Evolutionary conservation across 2,329 filamentous ascomycete genomes (phyloP), one percentile per base, ranked within the genome.

Genomic region (Lachnellula cervina): DNA sequence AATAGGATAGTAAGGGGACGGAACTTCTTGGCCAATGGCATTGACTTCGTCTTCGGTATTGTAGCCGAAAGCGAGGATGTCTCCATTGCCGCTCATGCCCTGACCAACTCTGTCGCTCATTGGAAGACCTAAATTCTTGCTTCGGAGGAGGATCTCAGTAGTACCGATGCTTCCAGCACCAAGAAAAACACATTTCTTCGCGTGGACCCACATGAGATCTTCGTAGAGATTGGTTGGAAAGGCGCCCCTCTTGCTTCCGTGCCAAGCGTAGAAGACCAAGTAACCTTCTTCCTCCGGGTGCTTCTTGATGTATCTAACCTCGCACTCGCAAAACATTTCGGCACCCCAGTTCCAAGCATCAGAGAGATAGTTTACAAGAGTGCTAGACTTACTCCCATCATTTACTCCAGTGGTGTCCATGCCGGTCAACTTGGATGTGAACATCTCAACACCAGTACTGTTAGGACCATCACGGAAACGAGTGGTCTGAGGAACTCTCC

Each of bases 311-410:
- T 86, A 80, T 45, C 81, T 75, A 2, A 87, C 85, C 67, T 88
- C 83, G 58, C 83, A 84, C 62, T 84, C 79, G 68, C 85, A 88
- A 59, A 88, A 88, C 69, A 88, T 81, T 64, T 88, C 84, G 13
- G 85, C 82, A 8, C 84, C 86, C 82, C 83, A 86, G 63, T 87
- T 86, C 84, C 84, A 88, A 1, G 86, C 84, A 67, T 88, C 85
- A 7, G 81, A 77, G 7, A 88, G 72, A 63, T 88, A 88, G 0
- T 84, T 88, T 38, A 86, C 82, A 1, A 84, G 73, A 0, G 81
- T 86, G 11, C 80, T 84, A 17, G 78, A 86, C 69, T 87, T 88
- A 32, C 82, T 86, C 2, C 83, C 83, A 66, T 88, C 85, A 61
- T 88, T 88, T 56, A 86, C 62, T 1, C 84, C 85, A 0, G 83